Evolutionary conservation across 176 grass and related monocot genomes (phyloP).

Genomic region (Juncus effusus): DNA sequence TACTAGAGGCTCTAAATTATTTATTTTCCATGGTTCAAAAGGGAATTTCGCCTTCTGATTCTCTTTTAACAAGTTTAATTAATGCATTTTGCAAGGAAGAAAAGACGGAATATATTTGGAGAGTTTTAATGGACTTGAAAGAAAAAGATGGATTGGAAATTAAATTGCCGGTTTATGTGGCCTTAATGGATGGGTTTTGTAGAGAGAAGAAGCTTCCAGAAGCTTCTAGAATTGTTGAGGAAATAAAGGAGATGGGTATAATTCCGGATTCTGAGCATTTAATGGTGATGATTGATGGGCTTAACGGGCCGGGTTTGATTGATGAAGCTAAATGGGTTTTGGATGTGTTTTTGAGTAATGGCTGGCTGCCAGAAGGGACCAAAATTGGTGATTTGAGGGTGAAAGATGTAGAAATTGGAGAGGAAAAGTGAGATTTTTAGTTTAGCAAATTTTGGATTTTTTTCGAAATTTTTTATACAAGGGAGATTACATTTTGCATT

Average conservation of each 20-base stretch:
- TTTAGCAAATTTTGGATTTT: too few species aligned
- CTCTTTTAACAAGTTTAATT: conserved; percentile 36
- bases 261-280: conserved; percentile 31
- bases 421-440: conserved; percentile 14
- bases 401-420: conserved; percentile 22
- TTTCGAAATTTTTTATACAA: too few species aligned
- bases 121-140: conserved; percentile 43
- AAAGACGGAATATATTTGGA: conserved; percentile 35
- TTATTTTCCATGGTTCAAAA: conserved; percentile 45
- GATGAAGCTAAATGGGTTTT: conserved; percentile 42
- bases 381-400: conserved; percentile 24
- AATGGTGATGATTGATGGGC: conserved; percentile 26
- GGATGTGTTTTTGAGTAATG: conserved; percentile 37
- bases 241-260: conserved; percentile 43
- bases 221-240: conserved; percentile 41
- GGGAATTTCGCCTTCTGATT: conserved; percentile 33
- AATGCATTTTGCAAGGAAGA: conserved; percentile 33
- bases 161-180: conserved; percentile 19
- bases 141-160: conserved; percentile 34
- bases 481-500: too few species aligned
- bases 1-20: conserved; percentile 46
- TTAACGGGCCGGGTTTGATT: conserved; percentile 32
- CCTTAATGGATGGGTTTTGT: conserved; percentile 40
- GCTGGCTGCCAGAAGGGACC: conserved; percentile 38
- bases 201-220: conserved; percentile 30